phyloP scores from a whole-genome alignment of 768 basidiomycete species.

The Boletellus emodensis region DNA sequence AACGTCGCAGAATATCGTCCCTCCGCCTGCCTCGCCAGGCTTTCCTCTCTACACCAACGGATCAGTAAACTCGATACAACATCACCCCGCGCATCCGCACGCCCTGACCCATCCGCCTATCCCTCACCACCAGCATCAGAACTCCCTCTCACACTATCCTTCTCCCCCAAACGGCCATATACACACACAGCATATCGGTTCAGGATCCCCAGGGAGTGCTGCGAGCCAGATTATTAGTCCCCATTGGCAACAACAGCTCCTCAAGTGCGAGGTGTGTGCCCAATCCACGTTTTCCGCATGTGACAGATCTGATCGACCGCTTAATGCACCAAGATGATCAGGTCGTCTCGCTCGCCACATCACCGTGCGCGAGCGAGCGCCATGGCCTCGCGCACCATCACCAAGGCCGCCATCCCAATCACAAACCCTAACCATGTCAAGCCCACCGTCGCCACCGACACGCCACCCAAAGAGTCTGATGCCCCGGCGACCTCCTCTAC shows the following conservation, averaged over 20 bases:
- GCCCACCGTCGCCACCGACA: slow-evolving; percentile 32
- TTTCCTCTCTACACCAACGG: slow-evolving; percentile 77
- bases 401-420: slow-evolving; percentile 87
- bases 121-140: slow-evolving; percentile 74
- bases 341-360: slow-evolving; percentile 83
- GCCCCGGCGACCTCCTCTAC: slow-evolving; percentile 28
- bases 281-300: slow-evolving; percentile 14
- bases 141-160: slow-evolving; percentile 71
- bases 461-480: slow-evolving; percentile 26
- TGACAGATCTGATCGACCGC: slow-evolving; percentile 17
- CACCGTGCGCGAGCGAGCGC: slow-evolving; percentile 95
- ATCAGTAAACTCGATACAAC: slow-evolving; percentile 56
- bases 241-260: slow-evolving; percentile 91
- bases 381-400: slow-evolving; percentile 82
- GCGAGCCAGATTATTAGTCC: slow-evolving; percentile 64
- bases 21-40: slow-evolving; percentile 68
- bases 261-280: slow-evolving; percentile 83
- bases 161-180: slow-evolving; percentile 72
- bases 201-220: slow-evolving; percentile 54
- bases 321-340: slow-evolving; percentile 58
- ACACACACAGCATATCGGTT: slow-evolving; percentile 54
- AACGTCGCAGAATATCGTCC: slow-evolving; percentile 43
- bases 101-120: slow-evolving; percentile 46
- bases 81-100: slow-evolving; percentile 56
- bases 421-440: slow-evolving; percentile 80